These are phyloP conservation scores for Aspergillus piperis DNA, from an alignment of 2,329 filamentous ascomycete genomes.

Conservation along the genomic window DNA sequence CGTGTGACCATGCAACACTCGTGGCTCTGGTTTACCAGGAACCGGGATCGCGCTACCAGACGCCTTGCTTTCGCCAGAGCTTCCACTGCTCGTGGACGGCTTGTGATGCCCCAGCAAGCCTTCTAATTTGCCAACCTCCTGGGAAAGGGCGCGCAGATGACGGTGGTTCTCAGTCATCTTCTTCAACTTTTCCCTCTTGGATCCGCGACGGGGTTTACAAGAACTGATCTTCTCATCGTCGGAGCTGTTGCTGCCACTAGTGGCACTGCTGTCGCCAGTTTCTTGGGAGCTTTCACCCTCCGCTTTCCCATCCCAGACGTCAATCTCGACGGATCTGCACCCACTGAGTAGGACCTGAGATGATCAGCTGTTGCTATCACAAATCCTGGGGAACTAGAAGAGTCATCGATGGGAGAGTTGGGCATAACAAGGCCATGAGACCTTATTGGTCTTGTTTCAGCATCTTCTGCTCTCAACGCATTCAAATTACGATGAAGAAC, in stretches of 20 bases:
- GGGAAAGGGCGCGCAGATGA: conserved; percentile 21
- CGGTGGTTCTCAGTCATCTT: conserved; percentile 14
- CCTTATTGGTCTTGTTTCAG: too few relatives aligned
- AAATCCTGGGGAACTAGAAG: not conserved
- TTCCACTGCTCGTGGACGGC: conserved; percentile 7
- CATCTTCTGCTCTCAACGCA: too few relatives aligned
- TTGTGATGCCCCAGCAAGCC: conserved; percentile 27
- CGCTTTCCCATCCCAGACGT: conserved; percentile 81
- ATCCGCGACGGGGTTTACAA: conserved; percentile 20
- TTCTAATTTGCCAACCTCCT: conserved; percentile 21
- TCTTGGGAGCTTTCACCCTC: conserved; percentile 36
- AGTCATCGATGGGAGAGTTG: not conserved
- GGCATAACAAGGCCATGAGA: too few relatives aligned
- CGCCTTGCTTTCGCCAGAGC: not conserved
- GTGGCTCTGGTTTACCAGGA: conserved; percentile 62
- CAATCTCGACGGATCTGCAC: conserved; percentile 90
- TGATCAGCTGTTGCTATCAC: conserved; percentile 2
- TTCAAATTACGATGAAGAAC: too few relatives aligned
- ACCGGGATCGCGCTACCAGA: not conserved
- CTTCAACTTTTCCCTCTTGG: conserved; percentile 25
- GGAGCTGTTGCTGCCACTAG: conserved; percentile 31
- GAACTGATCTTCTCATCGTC: conserved; percentile 17
- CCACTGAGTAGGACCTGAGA: conserved; percentile 68
- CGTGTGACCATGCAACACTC: conserved; percentile 84
- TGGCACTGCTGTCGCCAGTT: conserved; percentile 37